Percentiles rank a stretch among this genome's conserved stretches.
Evolutionary conservation across 108 stramenopile genomes (phyloP).

Genomic region (Phaeodactylum tricornutum): DNA sequence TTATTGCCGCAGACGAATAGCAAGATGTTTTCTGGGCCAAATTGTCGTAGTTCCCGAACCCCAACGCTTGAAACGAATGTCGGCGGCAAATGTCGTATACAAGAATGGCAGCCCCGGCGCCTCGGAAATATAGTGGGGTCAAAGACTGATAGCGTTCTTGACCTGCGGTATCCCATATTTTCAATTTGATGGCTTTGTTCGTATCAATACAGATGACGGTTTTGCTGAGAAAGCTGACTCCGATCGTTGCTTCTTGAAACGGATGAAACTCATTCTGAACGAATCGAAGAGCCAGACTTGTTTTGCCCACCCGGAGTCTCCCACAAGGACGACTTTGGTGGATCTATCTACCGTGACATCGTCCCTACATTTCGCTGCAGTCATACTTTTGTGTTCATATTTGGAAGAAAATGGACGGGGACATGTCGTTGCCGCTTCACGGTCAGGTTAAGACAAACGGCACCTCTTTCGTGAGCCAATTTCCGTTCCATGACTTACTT

Average conservation of each 20-base stretch:
- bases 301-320: slow-evolving; percentile 54
- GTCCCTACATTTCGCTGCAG: no score
- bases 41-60: slow-evolving; percentile 27
- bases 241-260: slow-evolving; percentile 43
- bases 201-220: not conserved
- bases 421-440: no score
- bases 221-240: slow-evolving; percentile 27
- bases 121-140: slow-evolving; percentile 76
- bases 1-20: slow-evolving; percentile 42
- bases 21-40: slow-evolving; percentile 20
- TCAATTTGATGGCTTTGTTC: not conserved
- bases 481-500: no score
- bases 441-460: no score
- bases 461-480: no score
- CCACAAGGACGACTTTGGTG: slow-evolving; percentile 42
- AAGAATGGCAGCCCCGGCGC: slow-evolving; percentile 29
- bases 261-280: slow-evolving; percentile 40
- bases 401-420: no score
- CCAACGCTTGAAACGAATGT: slow-evolving; percentile 15
- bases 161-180: slow-evolving; percentile 87
- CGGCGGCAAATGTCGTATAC: slow-evolving; percentile 35
- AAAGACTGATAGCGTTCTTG: slow-evolving; percentile 82
- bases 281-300: slow-evolving; percentile 36
- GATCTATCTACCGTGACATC: no score
- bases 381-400: no score